A percentile compares a stretch with the other conserved stretches of the same genome.
Conservation (phyloP, 176 grass and related monocot species). For the Oryza coarctata region DNA sequence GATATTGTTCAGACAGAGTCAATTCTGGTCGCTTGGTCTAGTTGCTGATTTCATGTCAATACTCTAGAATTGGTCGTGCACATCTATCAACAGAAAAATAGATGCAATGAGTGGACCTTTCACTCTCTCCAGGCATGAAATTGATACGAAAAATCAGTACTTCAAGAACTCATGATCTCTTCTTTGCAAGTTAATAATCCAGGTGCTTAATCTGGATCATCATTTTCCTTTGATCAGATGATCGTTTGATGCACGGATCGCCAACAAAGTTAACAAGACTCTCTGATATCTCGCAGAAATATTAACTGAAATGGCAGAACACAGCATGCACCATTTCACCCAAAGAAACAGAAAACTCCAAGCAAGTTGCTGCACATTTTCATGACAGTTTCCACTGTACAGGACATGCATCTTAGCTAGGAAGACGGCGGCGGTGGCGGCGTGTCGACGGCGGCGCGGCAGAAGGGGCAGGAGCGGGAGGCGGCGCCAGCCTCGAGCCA, state of each 20-base stretch:
- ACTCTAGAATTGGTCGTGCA: too few relatives aligned
- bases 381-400: neutral
- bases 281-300: neutral
- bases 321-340: neutral
- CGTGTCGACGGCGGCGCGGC: constrained; percentile 54
- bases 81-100: too few relatives aligned
- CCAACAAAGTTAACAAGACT: neutral
- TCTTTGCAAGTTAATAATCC: neutral
- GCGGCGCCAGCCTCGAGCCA: constrained; percentile 71
- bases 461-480: constrained; percentile 64
- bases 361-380: neutral
- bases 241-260: neutral
- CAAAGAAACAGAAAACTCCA: neutral
- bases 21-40: neutral
- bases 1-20: neutral
- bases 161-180: neutral
- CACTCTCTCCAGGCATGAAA: neutral
- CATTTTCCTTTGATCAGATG: neutral
- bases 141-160: neutral
- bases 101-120: neutral
- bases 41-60: too few relatives aligned
- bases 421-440: neutral
- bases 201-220: neutral
- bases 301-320: neutral
- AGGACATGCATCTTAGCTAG: neutral